Base-by-base conservation (phyloP, 1,139 yeast genomes). In the Kurtzmaniella natalensis region DNA sequence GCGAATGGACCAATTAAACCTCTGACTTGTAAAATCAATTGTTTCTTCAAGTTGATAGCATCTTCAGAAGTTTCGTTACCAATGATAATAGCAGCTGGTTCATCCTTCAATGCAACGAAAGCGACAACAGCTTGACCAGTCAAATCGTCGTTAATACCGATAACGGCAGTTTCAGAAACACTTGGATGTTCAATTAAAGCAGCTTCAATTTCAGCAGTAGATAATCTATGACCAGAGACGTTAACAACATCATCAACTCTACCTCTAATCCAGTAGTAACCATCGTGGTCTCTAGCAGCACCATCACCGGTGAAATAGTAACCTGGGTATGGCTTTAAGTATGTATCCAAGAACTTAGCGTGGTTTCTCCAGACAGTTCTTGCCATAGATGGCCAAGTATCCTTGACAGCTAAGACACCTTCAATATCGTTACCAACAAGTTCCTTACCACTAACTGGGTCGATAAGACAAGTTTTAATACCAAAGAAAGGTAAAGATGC, bases 181-280 rank as follows among this genome's bases (percentile, higher is more conserved):
- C 77, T 76, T 17, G 70, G 69, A 64, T 86, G 87, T 59, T 83
- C 89, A 47, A 80, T 73, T 48, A 92, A 71, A 25, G 95, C 94
- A 25, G 96, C 86, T 69, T 92, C 98, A 52, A 92, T 92, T 66
- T 92, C 98, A 33, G 97, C 89, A 34, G 98, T 92, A 16, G 96
- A 88, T 52, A 92, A 74, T 66, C 98, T 83, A 65, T 92, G 98
- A 47, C 98, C 98, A 37, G 95, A 83, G 34, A 92, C 97, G 58
- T 92, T 92, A 49, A 92, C 97, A 44, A 92, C 97, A 54, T 92
- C 98, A 61, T 92, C 98, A 47, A 92, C 97, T 69, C 98, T 85
- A 50, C 98, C 97, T 62, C 95, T 78, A 54, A 92, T 89, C 96
- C 97, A 92, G 71, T 88, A 87, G 74, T 82, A 92, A 35, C 97